Base-by-base conservation (phyloP, 495 filamentous ascomycete genomes). In the Parathielavia appendiculata region DNA sequence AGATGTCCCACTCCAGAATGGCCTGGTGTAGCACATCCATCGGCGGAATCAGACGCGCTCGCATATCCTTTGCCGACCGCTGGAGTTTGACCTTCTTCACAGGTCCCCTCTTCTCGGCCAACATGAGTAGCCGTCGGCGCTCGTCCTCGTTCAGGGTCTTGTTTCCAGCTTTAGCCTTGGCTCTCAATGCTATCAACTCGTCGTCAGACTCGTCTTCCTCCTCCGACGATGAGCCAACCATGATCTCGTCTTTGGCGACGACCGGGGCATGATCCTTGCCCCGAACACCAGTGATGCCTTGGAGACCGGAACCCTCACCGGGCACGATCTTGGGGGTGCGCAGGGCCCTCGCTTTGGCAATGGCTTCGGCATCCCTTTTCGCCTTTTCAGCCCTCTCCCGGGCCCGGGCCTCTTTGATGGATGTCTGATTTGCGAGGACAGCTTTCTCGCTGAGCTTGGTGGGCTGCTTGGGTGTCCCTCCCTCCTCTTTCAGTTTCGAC, bases 1-100 rank as follows among this genome's bases (percentile, higher is more conserved):
- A 97, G 64, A 90, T 93, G 61, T 98, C 88, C 93, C 93, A 98
- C 51, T 86, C 78, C 10, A 98, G 83, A 30, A 98, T 89, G 11
- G 84, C 82, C 50, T 86, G 86, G 63, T 97, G 95, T 32, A 98
- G 76, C 8, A 81, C 76, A 32, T 91, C 86, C 68, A 98, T 85
- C 63, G 96, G 90, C 9, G 93, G 93, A 23, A 91, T 86, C 51
- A 98, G 75, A 48, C 93, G 85, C 50, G 93, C 95, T 57, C 95
- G 87, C 85, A 96, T 91, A 70, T 97, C 93, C 67, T 91, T 92
- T 3, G 86, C 83, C 22, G 89, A 91, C 32, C 92, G 80, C 46
- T 83, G 72, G 16, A 89, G 78, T 67, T 86, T 88, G 50, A 80
- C 72, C 73, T 95, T 96, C 74, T 88, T 90, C 23, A 93, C 83